These are phyloP conservation scores for Colletotrichum sublineola DNA, from an alignment of 2,329 filamentous ascomycete species.

Conservation along the genomic window DNA sequence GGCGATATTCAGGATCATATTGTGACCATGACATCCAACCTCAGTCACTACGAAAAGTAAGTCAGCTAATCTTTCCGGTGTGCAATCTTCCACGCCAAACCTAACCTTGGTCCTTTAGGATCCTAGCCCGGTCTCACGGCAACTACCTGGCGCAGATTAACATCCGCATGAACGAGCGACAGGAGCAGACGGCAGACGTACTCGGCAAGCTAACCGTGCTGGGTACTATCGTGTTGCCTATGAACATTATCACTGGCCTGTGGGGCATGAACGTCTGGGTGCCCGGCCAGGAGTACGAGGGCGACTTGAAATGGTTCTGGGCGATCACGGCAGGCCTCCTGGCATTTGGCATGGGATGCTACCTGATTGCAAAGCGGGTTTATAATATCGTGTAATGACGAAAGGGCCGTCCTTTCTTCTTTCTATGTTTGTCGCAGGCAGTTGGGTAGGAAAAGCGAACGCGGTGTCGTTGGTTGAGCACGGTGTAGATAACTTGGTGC, in stretches of 20 bases:
- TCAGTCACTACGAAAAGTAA: constrained; percentile 96
- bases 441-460: constrained; percentile 28
- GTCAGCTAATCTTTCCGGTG: constrained; percentile 49
- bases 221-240: constrained; percentile 95
- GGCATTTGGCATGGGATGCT: constrained; percentile 84
- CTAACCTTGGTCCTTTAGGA: constrained; percentile 62
- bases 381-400: constrained; percentile 78
- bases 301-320: constrained; percentile 81
- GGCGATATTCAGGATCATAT: constrained; percentile 99
- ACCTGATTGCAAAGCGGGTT: constrained; percentile 84
- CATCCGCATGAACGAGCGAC: constrained; percentile 97
- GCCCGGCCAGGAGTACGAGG: constrained; percentile 87
- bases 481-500: constrained; percentile 25
- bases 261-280: constrained; percentile 99
- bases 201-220: constrained; percentile 95
- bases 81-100: no score
- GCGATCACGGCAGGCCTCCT: constrained; percentile 81
- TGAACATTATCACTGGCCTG: constrained; percentile 98
- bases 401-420: background rate
- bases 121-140: constrained; percentile 89
- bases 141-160: constrained; percentile 99
- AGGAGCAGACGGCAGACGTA: constrained; percentile 95
- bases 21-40: constrained; percentile 96
- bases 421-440: background rate
- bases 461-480: background rate